A percentile compares a stretch with the other conserved stretches of the same genome.
Conservation (phyloP, 148 eudicot species). For the Bassia scoparia region DNA sequence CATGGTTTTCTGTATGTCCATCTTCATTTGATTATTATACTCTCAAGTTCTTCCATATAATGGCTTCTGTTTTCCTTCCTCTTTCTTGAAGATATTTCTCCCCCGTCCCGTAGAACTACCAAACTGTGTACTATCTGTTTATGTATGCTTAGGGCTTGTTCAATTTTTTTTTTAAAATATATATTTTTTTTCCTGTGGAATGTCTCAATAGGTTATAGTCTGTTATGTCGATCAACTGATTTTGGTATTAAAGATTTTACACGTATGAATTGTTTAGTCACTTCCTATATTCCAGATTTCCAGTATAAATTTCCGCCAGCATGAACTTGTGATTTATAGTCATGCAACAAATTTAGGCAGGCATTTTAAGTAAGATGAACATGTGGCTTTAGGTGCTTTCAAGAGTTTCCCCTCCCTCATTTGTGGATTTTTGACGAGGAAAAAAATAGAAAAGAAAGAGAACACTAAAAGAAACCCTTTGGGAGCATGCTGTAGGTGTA, state of each 20-base stretch:
- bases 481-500: too few relatives aligned
- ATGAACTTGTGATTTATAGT: background rate
- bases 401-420: too few relatives aligned
- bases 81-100: background rate
- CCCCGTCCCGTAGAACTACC: background rate
- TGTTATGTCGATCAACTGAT: too few relatives aligned
- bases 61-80: background rate
- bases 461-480: too few relatives aligned
- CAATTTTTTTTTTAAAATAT: too few relatives aligned
- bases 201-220: background rate
- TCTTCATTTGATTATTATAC: background rate
- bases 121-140: background rate
- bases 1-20: conserved; percentile 66
- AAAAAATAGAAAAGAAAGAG: too few relatives aligned
- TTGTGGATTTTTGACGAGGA: too few relatives aligned
- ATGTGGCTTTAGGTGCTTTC: too few relatives aligned
- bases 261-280: too few relatives aligned
- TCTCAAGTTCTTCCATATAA: conserved; percentile 4
- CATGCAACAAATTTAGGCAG: background rate
- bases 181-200: background rate
- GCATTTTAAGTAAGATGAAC: too few relatives aligned
- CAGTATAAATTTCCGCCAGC: background rate
- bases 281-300: too few relatives aligned
- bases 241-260: too few relatives aligned
- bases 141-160: background rate